Conservation (phyloP, 2,329 filamentous ascomycete genomes). For the Lasiodiplodia citricola region DNA sequence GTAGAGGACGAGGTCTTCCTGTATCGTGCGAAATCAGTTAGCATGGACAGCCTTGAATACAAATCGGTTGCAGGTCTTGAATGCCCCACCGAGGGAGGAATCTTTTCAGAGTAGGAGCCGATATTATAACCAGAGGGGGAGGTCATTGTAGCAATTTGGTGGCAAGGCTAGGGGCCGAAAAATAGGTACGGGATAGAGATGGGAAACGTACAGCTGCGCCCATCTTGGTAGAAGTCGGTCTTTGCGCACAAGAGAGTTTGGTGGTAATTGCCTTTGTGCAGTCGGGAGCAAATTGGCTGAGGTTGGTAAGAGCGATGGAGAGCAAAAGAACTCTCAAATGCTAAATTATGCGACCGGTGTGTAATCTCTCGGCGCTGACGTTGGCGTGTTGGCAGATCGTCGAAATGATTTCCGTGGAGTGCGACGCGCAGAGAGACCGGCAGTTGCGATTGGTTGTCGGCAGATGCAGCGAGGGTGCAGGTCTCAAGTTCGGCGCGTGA, state of each 20-base stretch:
- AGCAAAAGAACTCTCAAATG: not conserved
- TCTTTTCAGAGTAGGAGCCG: no score
- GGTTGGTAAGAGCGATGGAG: not conserved
- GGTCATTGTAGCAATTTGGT: not conserved
- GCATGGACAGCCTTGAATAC: not conserved
- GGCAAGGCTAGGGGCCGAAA: not conserved
- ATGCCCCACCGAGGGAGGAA: not conserved
- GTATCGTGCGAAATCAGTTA: not conserved
- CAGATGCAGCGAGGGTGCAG: not conserved
- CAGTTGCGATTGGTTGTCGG: not conserved
- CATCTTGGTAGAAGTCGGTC: not conserved
- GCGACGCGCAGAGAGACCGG: not conserved
- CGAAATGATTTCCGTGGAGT: not conserved
- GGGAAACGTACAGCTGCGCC: not conserved
- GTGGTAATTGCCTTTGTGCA: not conserved
- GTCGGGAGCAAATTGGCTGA: not conserved
- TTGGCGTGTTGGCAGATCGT: not conserved
- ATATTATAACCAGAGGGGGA: no score
- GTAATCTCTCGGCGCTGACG: slow-evolving; percentile 11
- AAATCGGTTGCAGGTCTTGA: not conserved
- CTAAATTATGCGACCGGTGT: slow-evolving; percentile 10
- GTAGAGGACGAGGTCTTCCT: slow-evolving; percentile 25
- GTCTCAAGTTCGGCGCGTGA: not conserved
- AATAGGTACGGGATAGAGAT: not conserved
- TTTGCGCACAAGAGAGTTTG: not conserved